A percentile compares a stretch with the other conserved stretches of the same genome.
Evolutionary conservation across 1,284 basidiomycete species (phyloP).

Genomic region (Ustilago tritici): DNA sequence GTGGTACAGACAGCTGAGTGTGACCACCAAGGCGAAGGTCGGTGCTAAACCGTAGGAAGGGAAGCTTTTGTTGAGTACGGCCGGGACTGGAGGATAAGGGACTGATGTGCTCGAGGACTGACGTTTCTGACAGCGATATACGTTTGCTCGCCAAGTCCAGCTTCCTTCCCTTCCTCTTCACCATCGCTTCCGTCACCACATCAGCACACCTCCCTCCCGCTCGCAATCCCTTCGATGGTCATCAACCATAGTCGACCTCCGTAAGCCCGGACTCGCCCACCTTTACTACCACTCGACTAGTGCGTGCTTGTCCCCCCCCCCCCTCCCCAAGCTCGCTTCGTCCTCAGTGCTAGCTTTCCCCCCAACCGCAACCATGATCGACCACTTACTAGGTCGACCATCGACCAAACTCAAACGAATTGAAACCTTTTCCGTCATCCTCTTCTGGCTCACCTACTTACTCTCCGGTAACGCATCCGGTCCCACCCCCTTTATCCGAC

Average conservation of each 20-base stretch:
- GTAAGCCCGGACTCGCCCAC: not conserved
- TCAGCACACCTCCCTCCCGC: not conserved
- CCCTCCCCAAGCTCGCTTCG: not conserved
- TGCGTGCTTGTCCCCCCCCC: not conserved
- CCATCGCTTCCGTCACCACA: not conserved
- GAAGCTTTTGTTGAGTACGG: too few relatives aligned
- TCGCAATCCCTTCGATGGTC: constrained; percentile 1
- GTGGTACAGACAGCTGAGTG: too few relatives aligned
- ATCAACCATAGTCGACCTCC: not conserved
- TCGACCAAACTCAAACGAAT: constrained; percentile 61
- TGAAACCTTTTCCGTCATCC: constrained; percentile 59
- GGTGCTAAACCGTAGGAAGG: too few relatives aligned
- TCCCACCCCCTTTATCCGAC: constrained; percentile 42
- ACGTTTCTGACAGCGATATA: too few relatives aligned
- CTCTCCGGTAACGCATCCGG: constrained; percentile 49
- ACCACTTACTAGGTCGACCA: constrained; percentile 63
- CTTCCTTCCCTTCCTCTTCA: not conserved
- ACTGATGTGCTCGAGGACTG: too few relatives aligned
- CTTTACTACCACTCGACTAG: not conserved
- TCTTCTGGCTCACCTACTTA: constrained; percentile 57
- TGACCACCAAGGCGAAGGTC: too few relatives aligned
- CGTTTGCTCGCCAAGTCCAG: too few relatives aligned
- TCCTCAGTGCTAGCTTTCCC: not conserved
- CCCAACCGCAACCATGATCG: constrained; percentile 49
- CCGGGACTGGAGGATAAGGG: too few relatives aligned